phyloP scores from a whole-genome alignment of 1,139 yeast genomes.

The Pichia sp. region DNA sequence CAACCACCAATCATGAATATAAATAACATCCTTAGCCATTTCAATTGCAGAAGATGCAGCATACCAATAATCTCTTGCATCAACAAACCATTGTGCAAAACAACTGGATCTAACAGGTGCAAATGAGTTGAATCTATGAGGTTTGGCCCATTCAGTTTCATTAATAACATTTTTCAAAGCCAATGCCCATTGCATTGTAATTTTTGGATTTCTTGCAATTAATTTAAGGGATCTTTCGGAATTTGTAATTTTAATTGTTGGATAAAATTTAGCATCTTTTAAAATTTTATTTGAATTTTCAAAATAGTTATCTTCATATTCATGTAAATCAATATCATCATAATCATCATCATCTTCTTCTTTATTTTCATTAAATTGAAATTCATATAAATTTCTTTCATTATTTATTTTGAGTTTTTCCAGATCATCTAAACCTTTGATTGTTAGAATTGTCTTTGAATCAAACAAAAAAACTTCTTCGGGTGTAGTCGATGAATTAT shows the following conservation, averaged over 20 bases:
- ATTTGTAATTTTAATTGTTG: constrained; percentile 67
- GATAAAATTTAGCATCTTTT: constrained; percentile 31
- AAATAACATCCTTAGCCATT: constrained; percentile 91
- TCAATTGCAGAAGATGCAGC: constrained; percentile 87
- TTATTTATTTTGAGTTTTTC: background rate
- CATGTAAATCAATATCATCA: constrained; percentile 32
- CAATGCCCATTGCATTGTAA: constrained; percentile 68
- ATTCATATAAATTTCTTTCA: constrained; percentile 7
- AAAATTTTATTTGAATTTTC: constrained; percentile 19
- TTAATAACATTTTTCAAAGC: constrained; percentile 67
- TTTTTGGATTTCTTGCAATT: constrained; percentile 65
- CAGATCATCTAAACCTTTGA: constrained; percentile 35
- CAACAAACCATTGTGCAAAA: constrained; percentile 95
- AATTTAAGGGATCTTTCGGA: constrained; percentile 71
- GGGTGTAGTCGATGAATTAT: constrained; percentile 79
- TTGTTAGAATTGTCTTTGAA: constrained; percentile 51
- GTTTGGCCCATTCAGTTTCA: constrained; percentile 63
- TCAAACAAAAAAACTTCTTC: constrained; percentile 88
- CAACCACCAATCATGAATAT: constrained; percentile 98
- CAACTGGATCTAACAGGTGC: constrained; percentile 85
- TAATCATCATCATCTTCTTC: constrained; percentile 23
- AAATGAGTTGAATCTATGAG: constrained; percentile 78
- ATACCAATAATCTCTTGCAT: constrained; percentile 96
- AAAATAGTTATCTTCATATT: constrained; percentile 12
- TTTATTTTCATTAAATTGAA: constrained; percentile 16